Evolutionary conservation across 73 alveolate species (phyloP), one percentile per base, ranked within the genome.

Genomic region (Stentor coeruleus): DNA sequence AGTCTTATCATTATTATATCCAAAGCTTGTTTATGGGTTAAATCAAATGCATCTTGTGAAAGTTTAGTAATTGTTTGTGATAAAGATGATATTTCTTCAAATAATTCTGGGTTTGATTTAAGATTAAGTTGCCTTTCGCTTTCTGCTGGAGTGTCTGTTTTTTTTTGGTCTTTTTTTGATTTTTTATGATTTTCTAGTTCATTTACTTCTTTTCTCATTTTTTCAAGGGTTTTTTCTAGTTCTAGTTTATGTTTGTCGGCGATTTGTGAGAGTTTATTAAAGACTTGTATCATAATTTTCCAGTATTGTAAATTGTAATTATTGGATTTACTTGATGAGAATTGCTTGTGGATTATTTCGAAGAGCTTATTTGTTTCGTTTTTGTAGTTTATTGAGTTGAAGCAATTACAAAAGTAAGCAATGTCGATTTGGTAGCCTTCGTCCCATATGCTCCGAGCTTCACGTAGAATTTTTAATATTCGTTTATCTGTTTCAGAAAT

Each of bases 121-220:
- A 20, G 66, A 11, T 20, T 49, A 49, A 11, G 28, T 49, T 49
- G 28, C 28, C 66, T 49, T 6, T 20, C 6, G 66, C 66, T 20
- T 49, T 49, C 66, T 49, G 66, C n/a, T 11, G 66, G 66, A 49
- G 66, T 6, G 66, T 49, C 66, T 49, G 6, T 49, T 20, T 20
- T 49, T 49, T 49, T 49, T 20, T 11, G 66, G 66, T 11, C 66
- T 20, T 49, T 6, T 6, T 6, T 11, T 11, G 28, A 11, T 49
- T 20, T 49, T 49, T 49, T 49, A 20, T 11, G 81, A 75, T 85
- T 28, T 3, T 82, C 3, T 11, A 84, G 1, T 39, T 74, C 15
- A 15, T 89, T 6, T 6, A 49, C 66, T 49, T 49, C 28, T 11
- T 49, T 49, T 49, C 20, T 49, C 66, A 49, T 6, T 49, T 49